Evolutionary conservation across 768 basidiomycete genomes (phyloP).

Genomic region (Pluteus cervinus): DNA sequence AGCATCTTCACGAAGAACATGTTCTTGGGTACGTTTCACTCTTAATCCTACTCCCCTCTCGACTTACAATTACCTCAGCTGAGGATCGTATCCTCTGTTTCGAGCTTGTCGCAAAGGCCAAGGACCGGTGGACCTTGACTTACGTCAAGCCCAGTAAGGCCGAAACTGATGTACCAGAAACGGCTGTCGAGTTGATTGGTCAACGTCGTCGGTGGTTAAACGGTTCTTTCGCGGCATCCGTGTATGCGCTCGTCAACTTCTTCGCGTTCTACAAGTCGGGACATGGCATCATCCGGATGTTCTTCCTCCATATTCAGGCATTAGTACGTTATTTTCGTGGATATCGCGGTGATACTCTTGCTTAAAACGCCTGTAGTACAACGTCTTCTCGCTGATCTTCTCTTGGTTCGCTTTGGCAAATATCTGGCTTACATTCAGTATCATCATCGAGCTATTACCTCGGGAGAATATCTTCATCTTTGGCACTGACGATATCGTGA

Average conservation of each 20-base stretch:
- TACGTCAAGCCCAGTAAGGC: conserved; percentile 94
- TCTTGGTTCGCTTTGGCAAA: conserved; percentile 93
- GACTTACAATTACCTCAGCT: conserved; percentile 30
- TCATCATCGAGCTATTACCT: conserved; percentile 86
- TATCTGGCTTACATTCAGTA: conserved; percentile 92
- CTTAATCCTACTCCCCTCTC: neutral
- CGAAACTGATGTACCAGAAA: conserved; percentile 94
- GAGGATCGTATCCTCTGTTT: conserved; percentile 98
- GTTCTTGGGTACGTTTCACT: conserved; percentile 35
- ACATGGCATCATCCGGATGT: conserved; percentile 88
- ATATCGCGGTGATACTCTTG: neutral
- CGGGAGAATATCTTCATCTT: conserved; percentile 52
- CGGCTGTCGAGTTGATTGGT: conserved; percentile 87
- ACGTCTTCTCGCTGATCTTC: conserved; percentile 78
- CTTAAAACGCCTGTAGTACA: conserved; percentile 48
- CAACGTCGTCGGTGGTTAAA: conserved; percentile 97
- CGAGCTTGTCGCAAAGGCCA: conserved; percentile 88
- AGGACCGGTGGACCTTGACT: conserved; percentile 83
- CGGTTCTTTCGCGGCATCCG: conserved; percentile 90
- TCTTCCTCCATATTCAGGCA: conserved; percentile 94
- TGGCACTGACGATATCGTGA: conserved; percentile 61
- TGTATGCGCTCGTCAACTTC: conserved; percentile 92
- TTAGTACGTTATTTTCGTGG: conserved; percentile 44
- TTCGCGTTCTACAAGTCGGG: conserved; percentile 81
- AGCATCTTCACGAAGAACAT: conserved; percentile 93